Base-by-base conservation (phyloP, 192 early-diverging fungal genomes). In the Rhizophagus prolifer region DNA sequence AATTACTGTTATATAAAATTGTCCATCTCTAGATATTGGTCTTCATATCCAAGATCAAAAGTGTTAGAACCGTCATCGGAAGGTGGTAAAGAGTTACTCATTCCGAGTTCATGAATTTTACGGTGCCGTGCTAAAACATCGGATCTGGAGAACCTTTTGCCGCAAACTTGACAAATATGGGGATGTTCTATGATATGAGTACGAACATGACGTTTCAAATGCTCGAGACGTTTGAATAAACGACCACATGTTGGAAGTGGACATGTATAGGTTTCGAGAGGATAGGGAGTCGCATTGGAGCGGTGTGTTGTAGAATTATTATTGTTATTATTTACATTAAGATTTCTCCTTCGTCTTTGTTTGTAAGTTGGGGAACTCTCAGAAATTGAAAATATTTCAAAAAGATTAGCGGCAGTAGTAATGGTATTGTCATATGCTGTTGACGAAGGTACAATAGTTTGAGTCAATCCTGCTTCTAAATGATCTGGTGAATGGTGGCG, bases 301-400 rank as follows among this genome's bases (percentile, higher is more conserved):
- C 83, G 74, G 7, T 78, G 78, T 13, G 62, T 63, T n/a, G 63
- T 23, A 2, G 60, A 74, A 63, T 74, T 74, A 26, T 28, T 58
- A 59, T 25, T 69, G 36, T 69, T 69, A 44, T 69, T 69, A 25
- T 73, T 62, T 5, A 78, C 79, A 25, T 79, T 59, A 16, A 82
- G 78, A 26, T 74, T 79, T 23, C 77, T 70, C 65, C 90, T 82
- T 31, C 90, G 81, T 58, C 92, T 84, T 80, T 93, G 90, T 79
- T 93, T 93, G 83, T 91, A 93, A 6, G 87, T 90, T 47, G 90
- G 90, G 1, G 90, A 88, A 23, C 88, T 88, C 46, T 91, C 92
- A 79, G 91, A 90, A 10, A 93, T 81, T 12, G 87, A 82, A 54
- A 90, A 87, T n/a, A 86, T 81, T 34, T 86, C 88, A 80, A 87